These are phyloP conservation scores for Camellia lanceoleosa DNA, from an alignment of 148 eudicot genomes.

Conservation along the genomic window DNA sequence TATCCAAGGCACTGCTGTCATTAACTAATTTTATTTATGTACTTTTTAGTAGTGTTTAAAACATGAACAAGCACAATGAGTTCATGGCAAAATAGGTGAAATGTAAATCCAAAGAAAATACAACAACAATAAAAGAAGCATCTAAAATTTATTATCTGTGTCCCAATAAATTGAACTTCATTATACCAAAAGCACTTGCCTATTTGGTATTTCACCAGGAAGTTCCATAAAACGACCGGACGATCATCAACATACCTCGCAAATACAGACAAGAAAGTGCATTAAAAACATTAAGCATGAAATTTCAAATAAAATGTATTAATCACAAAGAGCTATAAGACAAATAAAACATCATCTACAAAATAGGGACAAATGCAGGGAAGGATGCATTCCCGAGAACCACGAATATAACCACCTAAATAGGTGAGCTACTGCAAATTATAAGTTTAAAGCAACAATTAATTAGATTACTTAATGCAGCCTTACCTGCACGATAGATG, in stretches of 20 bases:
- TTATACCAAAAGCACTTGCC: slow-evolving; percentile 39
- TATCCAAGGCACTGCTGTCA: background rate
- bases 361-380: background rate
- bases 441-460: background rate
- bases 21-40: background rate
- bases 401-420: background rate
- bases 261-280: slow-evolving; percentile 65
- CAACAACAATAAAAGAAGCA: background rate
- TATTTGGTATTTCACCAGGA: slow-evolving; percentile 90
- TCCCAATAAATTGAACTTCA: background rate
- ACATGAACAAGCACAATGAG: background rate
- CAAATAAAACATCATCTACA: background rate
- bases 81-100: background rate
- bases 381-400: background rate
- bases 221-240: slow-evolving; percentile 97
- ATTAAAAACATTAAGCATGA: slow-evolving; percentile 21
- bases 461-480: background rate
- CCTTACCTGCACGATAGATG: background rate
- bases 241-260: slow-evolving; percentile 86
- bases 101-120: background rate
- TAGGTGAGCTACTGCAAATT: background rate
- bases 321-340: background rate
- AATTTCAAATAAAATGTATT: background rate
- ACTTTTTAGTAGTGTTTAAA: background rate
- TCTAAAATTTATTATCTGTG: background rate